Conservation (phyloP, 345 rosid genomes). For the Citrus hindsii region DNA sequence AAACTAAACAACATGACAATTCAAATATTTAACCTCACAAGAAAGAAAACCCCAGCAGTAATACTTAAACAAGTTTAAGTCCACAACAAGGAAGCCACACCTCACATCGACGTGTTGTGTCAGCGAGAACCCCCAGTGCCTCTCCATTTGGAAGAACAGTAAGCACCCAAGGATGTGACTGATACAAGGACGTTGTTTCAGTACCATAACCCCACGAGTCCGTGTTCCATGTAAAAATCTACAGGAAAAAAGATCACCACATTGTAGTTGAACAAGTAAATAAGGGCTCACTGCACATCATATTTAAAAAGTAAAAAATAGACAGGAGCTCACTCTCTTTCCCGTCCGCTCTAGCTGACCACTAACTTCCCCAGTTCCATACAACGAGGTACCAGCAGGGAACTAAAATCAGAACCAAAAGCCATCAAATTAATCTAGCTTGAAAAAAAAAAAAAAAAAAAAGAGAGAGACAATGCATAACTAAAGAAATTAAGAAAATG, state of each 20-base stretch:
- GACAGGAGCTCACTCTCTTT: conserved; percentile 54
- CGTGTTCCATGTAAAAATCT: conserved; percentile 93
- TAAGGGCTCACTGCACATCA: background rate
- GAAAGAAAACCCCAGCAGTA: background rate
- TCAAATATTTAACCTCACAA: background rate
- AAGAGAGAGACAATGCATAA: background rate
- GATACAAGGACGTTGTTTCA: conserved; percentile 83
- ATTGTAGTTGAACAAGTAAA: too few species aligned
- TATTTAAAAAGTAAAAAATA: background rate
- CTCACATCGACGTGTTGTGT: conserved; percentile 84
- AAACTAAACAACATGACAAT: background rate
- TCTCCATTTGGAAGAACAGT: conserved; percentile 86
- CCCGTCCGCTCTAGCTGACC: conserved; percentile 94
- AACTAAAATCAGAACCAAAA: conserved; percentile 41
- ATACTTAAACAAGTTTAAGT: background rate
- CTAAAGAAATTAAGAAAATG: background rate
- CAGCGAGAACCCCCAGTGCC: conserved; percentile 87
- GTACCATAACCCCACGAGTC: conserved; percentile 89
- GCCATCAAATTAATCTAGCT: conserved; percentile 4
- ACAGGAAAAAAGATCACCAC: conserved; percentile 12
- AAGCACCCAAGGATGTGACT: conserved; percentile 96
- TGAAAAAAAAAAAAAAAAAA: background rate
- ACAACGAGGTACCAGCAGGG: conserved; percentile 75
- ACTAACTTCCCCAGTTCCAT: conserved; percentile 97
- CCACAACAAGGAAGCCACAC: conserved; percentile 33